phyloP scores from a whole-genome alignment of 148 eudicot species.

The Spergularia bocconei region DNA sequence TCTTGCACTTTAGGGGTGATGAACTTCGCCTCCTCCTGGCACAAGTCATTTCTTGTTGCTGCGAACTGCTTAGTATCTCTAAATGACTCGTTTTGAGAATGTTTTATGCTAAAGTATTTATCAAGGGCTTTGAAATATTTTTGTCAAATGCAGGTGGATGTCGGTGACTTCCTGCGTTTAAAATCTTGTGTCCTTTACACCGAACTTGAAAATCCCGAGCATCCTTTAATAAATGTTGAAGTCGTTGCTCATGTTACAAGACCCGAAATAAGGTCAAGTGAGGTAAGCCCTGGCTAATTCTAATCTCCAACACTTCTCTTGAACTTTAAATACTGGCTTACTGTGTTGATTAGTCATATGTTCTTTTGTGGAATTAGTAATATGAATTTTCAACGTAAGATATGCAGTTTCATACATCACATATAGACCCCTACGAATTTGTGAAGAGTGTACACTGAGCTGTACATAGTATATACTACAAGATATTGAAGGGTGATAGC shows the following conservation, averaged over 20 bases:
- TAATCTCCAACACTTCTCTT: background rate
- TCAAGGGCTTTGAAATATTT: background rate
- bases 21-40: too few relatives aligned
- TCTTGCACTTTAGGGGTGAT: too few relatives aligned
- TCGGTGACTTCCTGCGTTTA: conserved; percentile 90
- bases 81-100: too few relatives aligned
- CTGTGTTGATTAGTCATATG: background rate
- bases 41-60: too few relatives aligned
- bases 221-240: conserved; percentile 81
- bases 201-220: conserved; percentile 66
- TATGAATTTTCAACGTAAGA: background rate
- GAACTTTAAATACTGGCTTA: background rate
- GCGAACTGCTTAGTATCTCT: too few relatives aligned
- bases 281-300: conserved; percentile 44
- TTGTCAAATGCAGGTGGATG: conserved; percentile 72
- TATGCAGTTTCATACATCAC: background rate
- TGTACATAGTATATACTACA: background rate
- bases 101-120: background rate
- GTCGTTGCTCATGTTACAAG: conserved; percentile 98
- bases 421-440: background rate
- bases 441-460: background rate
- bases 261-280: conserved; percentile 90
- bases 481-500: too few relatives aligned
- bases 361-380: background rate
- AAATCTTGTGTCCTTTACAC: conserved; percentile 91